Evolutionary conservation across 495 filamentous ascomycete genomes (phyloP), one percentile per base, ranked within the genome.

Genomic region (Acidiella bohemica): DNA sequence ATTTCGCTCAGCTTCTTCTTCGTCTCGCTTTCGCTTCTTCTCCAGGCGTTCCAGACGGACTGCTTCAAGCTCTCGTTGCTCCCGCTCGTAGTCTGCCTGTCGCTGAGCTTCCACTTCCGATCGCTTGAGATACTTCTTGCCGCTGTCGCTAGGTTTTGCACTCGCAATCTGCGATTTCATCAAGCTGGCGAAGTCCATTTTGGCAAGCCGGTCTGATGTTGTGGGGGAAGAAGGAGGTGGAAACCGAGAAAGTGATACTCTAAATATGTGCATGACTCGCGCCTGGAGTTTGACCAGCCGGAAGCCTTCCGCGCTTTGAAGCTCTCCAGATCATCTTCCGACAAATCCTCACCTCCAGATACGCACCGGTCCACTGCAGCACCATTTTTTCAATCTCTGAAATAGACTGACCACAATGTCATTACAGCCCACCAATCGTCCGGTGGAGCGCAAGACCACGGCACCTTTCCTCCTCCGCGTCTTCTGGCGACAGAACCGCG

Each of bases 141-240:
- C 53, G 10, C 53, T 29, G 9, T 46, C 18, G 32, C 42, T 13
- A 44, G 65, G 33, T 56, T 59, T 81, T 81, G 47, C 74, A 57
- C 92, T 84, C 51, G 81, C 71, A 58, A 95, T 92, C 59, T 93
- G 81, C 43, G 80, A 75, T 51, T 80, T 74, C 81, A 97, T 88
- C 28, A 97, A 67, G 8, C 83, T 70, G 33, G 83, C 84, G 68
- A 97, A 95, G 60, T 97, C 86, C 90, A 97, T 97, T 54, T 19
- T 65, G 55, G 42, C n/a, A n/a, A n/a, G n/a, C n/a, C n/a, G n/a
- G n/a, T n/a, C n/a, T n/a, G n/a, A n/a, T n/a, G n/a, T n/a, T n/a
- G n/a, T n/a, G n/a, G n/a, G n/a, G n/a, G n/a, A n/a, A n/a, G n/a
- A n/a, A n/a, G n/a, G n/a, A n/a, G n/a, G n/a, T n/a, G n/a, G n/a